Conservation (phyloP, 108 stramenopile genomes). For the Pinguiococcus pyrenoidosus region DNA sequence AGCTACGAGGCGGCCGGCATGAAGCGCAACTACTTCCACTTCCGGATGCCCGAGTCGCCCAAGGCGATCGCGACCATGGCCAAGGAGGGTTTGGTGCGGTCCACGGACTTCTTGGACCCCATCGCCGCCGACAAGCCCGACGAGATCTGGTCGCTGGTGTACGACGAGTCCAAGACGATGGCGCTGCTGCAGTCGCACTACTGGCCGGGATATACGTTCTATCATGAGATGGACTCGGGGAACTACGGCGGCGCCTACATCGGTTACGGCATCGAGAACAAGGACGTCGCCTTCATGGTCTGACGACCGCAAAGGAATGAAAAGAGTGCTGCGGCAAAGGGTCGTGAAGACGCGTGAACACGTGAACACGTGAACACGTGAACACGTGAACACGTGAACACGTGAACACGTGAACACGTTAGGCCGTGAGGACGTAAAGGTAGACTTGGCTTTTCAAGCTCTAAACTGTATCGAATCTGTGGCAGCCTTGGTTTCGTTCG, state of each 20-base stretch:
- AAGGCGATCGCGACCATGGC: slow-evolving; percentile 17
- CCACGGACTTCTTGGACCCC: slow-evolving; percentile 37
- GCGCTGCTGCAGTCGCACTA: slow-evolving; percentile 23
- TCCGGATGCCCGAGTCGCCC: slow-evolving; percentile 23
- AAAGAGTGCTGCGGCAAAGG: too few species aligned
- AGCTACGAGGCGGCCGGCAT: slow-evolving; percentile 16
- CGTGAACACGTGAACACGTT: too few species aligned
- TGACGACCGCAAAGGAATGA: too few species aligned
- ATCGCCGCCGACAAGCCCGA: slow-evolving; percentile 29
- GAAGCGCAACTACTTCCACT: slow-evolving; percentile 33
- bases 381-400: too few species aligned
- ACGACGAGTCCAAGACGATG: slow-evolving; percentile 5
- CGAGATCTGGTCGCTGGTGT: slow-evolving; percentile 23
- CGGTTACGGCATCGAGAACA: slow-evolving; percentile 36
- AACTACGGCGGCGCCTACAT: slow-evolving; percentile 42
- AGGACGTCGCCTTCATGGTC: slow-evolving; percentile 38
- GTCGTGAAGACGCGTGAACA: too few species aligned
- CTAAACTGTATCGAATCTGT: too few species aligned
- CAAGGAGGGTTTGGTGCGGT: slow-evolving; percentile 28
- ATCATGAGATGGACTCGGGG: slow-evolving; percentile 16
- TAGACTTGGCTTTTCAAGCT: too few species aligned
- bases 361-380: too few species aligned
- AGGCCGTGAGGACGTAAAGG: too few species aligned
- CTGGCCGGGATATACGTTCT: slow-evolving; percentile 43
- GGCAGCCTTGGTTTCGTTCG: too few species aligned